Evolutionary conservation across 139 green algal species (phyloP).

Genomic region (Chlamydomonas asymmetrica): DNA sequence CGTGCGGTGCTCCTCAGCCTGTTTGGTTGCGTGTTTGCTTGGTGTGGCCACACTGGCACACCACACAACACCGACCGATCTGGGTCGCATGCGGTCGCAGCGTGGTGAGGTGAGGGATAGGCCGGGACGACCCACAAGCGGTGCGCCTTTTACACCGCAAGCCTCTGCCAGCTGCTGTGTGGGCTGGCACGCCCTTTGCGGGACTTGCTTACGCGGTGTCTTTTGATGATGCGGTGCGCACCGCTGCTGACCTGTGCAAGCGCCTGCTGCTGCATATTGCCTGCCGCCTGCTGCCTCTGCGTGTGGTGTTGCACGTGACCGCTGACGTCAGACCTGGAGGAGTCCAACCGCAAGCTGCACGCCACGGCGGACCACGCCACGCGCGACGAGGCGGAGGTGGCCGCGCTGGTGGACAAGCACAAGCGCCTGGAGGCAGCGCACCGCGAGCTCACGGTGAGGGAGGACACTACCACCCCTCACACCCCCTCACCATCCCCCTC

Average conservation of each 20-base stretch:
- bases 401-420: conserved; percentile 38
- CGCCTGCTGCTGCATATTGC: background rate
- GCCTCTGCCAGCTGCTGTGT: background rate
- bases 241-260: background rate
- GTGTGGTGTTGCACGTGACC: too few species aligned
- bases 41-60: too few species aligned
- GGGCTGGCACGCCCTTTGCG: background rate
- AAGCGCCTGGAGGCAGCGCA: conserved; percentile 15
- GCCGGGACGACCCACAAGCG: too few species aligned
- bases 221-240: background rate
- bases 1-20: too few species aligned
- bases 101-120: too few species aligned
- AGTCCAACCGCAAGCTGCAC: conserved; percentile 39
- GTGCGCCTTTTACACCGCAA: too few species aligned
- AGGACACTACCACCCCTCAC: too few species aligned
- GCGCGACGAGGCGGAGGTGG: conserved; percentile 33
- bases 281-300: too few species aligned
- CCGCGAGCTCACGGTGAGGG: background rate
- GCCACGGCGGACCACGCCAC: conserved; percentile 17
- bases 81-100: too few species aligned
- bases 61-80: too few species aligned
- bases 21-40: too few species aligned
- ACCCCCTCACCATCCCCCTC: too few species aligned
- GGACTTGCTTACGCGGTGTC: background rate
- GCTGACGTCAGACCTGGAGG: conserved; percentile 45